Evolutionary conservation across 495 filamentous ascomycete species (phyloP).

Genomic region (Mytilinidion resinicola): DNA sequence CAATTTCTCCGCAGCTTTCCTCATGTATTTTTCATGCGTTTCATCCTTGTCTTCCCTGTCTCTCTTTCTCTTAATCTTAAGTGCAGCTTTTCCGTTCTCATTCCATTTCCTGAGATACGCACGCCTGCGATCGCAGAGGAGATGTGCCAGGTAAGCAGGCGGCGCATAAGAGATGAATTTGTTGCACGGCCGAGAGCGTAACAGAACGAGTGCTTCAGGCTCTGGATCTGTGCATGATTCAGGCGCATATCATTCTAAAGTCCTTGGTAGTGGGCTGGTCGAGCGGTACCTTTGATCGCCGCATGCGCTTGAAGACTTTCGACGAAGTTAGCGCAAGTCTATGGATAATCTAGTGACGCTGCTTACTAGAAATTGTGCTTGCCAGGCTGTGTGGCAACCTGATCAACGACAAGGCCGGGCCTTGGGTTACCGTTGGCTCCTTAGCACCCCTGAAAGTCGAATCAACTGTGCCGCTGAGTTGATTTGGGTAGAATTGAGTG

Average conservation of each 20-base stretch:
- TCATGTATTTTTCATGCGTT: not conserved
- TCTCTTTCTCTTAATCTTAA: too few species aligned
- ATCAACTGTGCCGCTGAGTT: not conserved
- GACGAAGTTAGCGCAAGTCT: too few species aligned
- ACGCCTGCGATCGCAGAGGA: too few species aligned
- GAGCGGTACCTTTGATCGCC: constrained; percentile 8
- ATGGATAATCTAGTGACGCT: too few species aligned
- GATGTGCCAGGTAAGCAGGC: too few species aligned
- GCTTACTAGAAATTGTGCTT: constrained; percentile 5
- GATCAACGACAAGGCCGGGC: constrained; percentile 5
- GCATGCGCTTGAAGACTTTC: constrained; percentile 5
- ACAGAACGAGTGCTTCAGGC: not conserved
- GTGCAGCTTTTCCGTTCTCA: too few species aligned
- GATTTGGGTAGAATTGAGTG: constrained; percentile 1
- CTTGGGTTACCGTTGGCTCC: constrained; percentile 4
- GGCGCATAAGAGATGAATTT: too few species aligned
- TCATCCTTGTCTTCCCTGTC: not conserved
- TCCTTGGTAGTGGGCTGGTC: constrained; percentile 14
- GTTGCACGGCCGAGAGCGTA: not conserved
- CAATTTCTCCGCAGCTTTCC: not conserved
- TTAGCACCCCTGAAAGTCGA: not conserved
- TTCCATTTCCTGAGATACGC: too few species aligned
- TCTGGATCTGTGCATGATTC: not conserved
- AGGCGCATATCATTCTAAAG: constrained; percentile 6
- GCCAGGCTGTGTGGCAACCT: not conserved